A percentile compares a stretch with the other conserved stretches of the same genome.
These are phyloP conservation scores for Microsporum audouinii DNA, from an alignment of 2,329 filamentous ascomycete genomes.

Conservation along the genomic window DNA sequence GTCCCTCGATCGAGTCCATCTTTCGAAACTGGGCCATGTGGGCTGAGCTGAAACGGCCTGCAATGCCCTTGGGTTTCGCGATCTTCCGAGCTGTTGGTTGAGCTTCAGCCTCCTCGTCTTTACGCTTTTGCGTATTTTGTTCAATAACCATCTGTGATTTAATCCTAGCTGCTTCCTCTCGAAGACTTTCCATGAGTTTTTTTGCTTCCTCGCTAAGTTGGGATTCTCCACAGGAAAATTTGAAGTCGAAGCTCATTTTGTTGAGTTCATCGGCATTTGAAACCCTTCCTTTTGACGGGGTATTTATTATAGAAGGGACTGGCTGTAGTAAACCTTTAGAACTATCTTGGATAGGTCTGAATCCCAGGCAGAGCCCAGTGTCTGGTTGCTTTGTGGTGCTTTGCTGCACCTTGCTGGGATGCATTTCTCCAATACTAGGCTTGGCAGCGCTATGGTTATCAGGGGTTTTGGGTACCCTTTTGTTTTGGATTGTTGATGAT, in stretches of 20 bases:
- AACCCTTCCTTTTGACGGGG: constrained; percentile 32
- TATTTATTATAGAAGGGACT: constrained; percentile 22
- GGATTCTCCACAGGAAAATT: constrained; percentile 33
- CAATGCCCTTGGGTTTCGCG: constrained; percentile 66
- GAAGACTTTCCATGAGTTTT: constrained; percentile 53
- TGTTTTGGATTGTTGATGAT: constrained; percentile 19
- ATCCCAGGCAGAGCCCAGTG: constrained; percentile 70
- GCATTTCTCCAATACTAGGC: constrained; percentile 73
- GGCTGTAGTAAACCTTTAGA: constrained; percentile 16
- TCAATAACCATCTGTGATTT: constrained; percentile 56
- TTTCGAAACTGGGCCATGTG: constrained; percentile 89
- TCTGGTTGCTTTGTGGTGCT: constrained; percentile 65
- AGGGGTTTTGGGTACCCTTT: constrained; percentile 45
- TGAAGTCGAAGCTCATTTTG: constrained; percentile 38
- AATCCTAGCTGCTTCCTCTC: constrained; percentile 59
- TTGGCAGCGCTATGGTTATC: constrained; percentile 54
- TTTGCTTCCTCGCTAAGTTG: constrained; percentile 42
- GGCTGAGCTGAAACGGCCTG: constrained; percentile 66
- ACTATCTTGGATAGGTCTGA: constrained; percentile 56
- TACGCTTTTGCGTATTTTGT: constrained; percentile 43
- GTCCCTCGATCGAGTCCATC: constrained; percentile 90
- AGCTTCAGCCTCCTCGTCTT: constrained; percentile 36
- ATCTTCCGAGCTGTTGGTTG: constrained; percentile 51
- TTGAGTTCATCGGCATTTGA: constrained; percentile 28
- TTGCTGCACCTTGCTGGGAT: constrained; percentile 69